Evolutionary conservation across 805 yeast species (phyloP), one percentile per base, ranked within the genome.

Genomic region (Candida ovalis): DNA sequence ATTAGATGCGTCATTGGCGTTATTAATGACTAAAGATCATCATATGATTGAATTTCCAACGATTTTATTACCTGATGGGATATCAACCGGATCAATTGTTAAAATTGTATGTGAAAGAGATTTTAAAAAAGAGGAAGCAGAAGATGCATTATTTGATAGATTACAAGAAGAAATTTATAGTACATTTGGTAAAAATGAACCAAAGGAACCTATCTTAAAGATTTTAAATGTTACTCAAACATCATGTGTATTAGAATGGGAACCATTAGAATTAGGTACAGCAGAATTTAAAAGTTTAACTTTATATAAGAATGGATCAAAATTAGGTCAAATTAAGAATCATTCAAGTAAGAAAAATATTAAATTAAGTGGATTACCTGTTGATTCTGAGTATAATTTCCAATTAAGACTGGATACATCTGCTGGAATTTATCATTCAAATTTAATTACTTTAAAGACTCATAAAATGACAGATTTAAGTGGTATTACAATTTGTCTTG

Each of bases 31-130:
- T 18, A 80, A 85, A 48, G 72, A 92, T 65, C 98, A 92, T 66
- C 96, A 91, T 63, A 75, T 92, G 52, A 91, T 94, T 55, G 99
- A 94, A 62, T 94, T 92, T 60, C 99, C 99, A n/a, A 89, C 98
- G 3, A 82, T 92, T 48, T 73, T 94, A 46, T 72, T 94, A 41
- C 99, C 99, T 8, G 86, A 84, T 57, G 91, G 92, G 36, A 94
- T 91, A 32, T 77, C 80, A 55, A 95, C 98, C 1, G 99, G 99
- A 2, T 87, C 96, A 12, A 86, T 94, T 45, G 88, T 94, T 44
- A 86, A 85, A 58, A 84, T 94, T 65, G 79, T 75, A 49, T 91
- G 97, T 64, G 90, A 86, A 45, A 84, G 87, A 53, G 95, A 91
- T 61, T 59, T 73, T 3, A 80, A 75, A 40, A 78, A 82, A 33